A percentile compares a stretch with the other conserved stretches of the same genome.
Evolutionary conservation across 306 rosid species (phyloP).

Genomic region (Lathyrus sativus): DNA sequence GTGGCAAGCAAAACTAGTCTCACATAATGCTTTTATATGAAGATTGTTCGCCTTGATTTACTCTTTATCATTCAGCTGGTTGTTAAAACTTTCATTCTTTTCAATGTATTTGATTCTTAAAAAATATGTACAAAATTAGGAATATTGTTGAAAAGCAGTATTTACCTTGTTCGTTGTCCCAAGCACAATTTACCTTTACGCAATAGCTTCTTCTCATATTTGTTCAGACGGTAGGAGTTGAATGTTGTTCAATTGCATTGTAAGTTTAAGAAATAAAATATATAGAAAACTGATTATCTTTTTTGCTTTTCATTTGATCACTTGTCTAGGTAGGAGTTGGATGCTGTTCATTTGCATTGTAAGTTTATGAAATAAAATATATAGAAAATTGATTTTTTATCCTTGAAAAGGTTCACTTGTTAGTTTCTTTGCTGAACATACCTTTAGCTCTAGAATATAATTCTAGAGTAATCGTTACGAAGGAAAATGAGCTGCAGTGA

Average conservation of each 20-base stretch:
- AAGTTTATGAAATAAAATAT: conserved; percentile 7
- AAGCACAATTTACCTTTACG: conserved; percentile 17
- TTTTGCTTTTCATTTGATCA: neutral
- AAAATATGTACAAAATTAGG: conserved; percentile 91
- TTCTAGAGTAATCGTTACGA: neutral
- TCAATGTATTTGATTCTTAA: conserved; percentile 67
- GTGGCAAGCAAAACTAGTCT: conserved; percentile 66
- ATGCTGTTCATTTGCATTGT: neutral
- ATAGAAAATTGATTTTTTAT: conserved; percentile 9
- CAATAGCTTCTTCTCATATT: conserved; percentile 18
- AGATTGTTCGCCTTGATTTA: conserved; percentile 52
- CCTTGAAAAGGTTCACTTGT: neutral
- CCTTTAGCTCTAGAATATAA: neutral
- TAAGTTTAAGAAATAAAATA: conserved; percentile 17
- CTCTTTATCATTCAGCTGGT: conserved; percentile 54
- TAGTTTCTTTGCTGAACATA: neutral
- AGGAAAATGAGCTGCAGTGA: too few relatives aligned
- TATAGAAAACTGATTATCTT: neutral
- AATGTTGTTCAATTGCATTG: conserved; percentile 22
- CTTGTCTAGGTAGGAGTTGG: neutral
- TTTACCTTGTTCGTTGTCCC: conserved; percentile 56
- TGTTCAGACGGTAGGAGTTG: neutral
- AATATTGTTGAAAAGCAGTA: conserved; percentile 75
- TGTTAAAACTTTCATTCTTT: conserved; percentile 81
- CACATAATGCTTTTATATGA: conserved; percentile 49